Evolutionary conservation across 805 yeast species (phyloP), one percentile per base, ranked within the genome.

Genomic region (Phaffomyces antillensis): DNA sequence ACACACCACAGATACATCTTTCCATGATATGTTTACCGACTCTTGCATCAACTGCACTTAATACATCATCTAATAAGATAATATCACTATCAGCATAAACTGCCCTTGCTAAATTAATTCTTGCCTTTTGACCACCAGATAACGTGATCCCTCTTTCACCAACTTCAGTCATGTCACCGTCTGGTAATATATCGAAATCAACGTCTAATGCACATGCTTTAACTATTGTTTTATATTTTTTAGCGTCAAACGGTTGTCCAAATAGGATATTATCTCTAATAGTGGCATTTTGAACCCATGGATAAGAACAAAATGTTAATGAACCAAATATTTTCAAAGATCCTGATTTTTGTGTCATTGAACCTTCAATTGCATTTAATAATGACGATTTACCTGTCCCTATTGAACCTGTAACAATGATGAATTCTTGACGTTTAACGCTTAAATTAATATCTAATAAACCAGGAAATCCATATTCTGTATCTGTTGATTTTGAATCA

Each of bases 121-220:
- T 75, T 0, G 95, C 91, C 67, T 86, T 86, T 61, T 86, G 95
- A 42, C 95, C 95, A 45, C 95, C 95, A n/a, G 91, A 83, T 36
- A 86, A 65, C 0, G 93, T 85, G 40, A 86, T 80, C 55, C 95
- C 95, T 60, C 86, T 73, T 60, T 86, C 95, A 49, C 95, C 95
- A 53, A 86, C 84, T 60, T 84, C 86, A 0, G 95, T 85, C 43
- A 63, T 55, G 54, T 87, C 95, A 28, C 91, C 91, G 34, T 81
- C 87, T 10, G 85, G 83, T 31, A 87, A 64, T 38, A 77, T 71
- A 5, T 75, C 73, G 50, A 86, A 69, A 62, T 86, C 96, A 39
- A 73, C 75, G 30, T 67, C 69, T 48, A 86, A 64, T 0, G 88
- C 81, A 63, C 95, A 86, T 1, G 83, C 83, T 34, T 71, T 64